phyloP scores from a whole-genome alignment of 2,329 filamentous ascomycete genomes.

The Fusarium pininemorale region DNA sequence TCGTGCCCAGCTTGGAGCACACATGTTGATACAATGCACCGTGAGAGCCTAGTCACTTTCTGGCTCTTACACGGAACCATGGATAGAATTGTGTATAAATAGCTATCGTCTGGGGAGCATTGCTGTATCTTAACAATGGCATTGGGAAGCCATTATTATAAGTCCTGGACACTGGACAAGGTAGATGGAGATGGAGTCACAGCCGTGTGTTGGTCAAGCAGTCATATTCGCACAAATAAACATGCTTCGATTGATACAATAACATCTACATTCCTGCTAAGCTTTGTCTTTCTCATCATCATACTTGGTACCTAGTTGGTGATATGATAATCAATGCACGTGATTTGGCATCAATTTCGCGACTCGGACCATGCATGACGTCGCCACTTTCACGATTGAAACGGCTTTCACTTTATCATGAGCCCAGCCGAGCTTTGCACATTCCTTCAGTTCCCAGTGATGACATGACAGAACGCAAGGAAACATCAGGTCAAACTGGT shows the following conservation, averaged over 20 bases:
- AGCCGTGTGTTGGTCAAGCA: slow-evolving; percentile 32
- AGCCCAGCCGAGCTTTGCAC: background rate
- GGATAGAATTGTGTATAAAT: slow-evolving; percentile 39
- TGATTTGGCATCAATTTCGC: slow-evolving; percentile 51
- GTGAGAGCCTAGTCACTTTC: slow-evolving; percentile 5
- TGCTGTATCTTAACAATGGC: slow-evolving; percentile 4
- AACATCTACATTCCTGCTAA: background rate
- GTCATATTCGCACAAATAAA: slow-evolving; percentile 33
- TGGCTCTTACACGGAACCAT: slow-evolving; percentile 23
- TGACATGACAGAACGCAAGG: slow-evolving; percentile 2
- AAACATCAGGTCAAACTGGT: slow-evolving; percentile 1
- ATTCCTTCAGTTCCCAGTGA: background rate
- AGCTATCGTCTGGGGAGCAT: slow-evolving; percentile 23
- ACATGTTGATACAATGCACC: slow-evolving; percentile 27
- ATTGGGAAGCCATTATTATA: slow-evolving; percentile 13
- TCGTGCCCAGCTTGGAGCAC: slow-evolving; percentile 29
- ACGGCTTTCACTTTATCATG: background rate
- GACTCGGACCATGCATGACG: slow-evolving; percentile 35
- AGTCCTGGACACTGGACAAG: slow-evolving; percentile 6
- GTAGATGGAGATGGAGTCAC: slow-evolving; percentile 16
- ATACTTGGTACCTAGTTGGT: too few species aligned
- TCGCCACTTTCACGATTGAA: slow-evolving; percentile 21
- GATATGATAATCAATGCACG: slow-evolving; percentile 38
- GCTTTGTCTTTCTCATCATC: background rate
- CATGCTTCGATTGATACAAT: slow-evolving; percentile 9